These are phyloP conservation scores for Adansonia gregorii DNA, from an alignment of 441 rosid genomes.

Conservation along the genomic window DNA sequence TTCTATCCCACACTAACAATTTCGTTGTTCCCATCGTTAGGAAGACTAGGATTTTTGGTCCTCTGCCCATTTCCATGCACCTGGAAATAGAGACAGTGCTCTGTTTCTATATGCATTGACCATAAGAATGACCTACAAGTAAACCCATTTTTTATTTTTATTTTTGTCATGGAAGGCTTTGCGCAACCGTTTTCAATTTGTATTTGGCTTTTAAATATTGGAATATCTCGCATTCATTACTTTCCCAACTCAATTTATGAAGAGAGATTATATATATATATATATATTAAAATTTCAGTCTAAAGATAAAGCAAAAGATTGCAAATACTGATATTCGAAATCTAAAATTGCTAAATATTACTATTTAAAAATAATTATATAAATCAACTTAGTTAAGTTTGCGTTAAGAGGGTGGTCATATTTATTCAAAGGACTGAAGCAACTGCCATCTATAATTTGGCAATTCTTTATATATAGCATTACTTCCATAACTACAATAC, in stretches of 20 bases:
- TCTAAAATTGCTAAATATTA: no score
- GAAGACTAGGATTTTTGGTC: background rate
- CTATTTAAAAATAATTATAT: no score
- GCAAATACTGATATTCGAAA: no score
- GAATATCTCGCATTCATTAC: background rate
- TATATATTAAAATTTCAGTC: no score
- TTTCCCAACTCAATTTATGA: background rate
- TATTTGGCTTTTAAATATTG: background rate
- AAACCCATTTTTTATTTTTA: no score
- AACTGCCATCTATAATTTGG: constrained; percentile 1
- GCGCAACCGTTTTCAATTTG: background rate
- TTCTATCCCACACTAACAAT: no score
- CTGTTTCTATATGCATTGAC: background rate
- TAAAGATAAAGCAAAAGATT: no score
- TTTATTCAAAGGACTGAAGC: background rate
- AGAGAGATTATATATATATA: background rate
- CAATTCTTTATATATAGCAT: background rate
- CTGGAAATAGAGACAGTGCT: background rate
- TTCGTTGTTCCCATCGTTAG: no score
- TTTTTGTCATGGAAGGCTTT: background rate
- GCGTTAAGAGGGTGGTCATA: background rate
- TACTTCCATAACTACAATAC: background rate
- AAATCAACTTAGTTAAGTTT: no score
- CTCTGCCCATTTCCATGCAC: background rate
- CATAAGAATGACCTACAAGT: no score